Evolutionary conservation across 1,284 basidiomycete genomes (phyloP).

Genomic region (Heliocybe sulcata): DNA sequence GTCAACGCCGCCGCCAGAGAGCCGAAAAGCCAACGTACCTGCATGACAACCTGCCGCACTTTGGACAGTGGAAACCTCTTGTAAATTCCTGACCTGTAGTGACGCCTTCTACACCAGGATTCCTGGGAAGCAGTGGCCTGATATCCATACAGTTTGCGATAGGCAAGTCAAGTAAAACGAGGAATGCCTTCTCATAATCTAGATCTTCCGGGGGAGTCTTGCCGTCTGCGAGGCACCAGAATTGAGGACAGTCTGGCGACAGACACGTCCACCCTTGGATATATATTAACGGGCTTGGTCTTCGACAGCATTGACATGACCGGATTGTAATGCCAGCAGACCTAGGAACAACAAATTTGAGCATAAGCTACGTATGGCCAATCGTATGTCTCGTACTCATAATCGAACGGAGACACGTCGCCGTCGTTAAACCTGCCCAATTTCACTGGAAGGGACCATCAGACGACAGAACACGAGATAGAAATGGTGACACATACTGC

Average conservation of each 20-base stretch:
- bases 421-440: not conserved
- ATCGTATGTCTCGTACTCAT: not conserved
- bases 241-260: constrained; percentile 41
- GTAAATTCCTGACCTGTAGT: constrained; percentile 29
- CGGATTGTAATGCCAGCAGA: not conserved
- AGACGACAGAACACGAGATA: not conserved
- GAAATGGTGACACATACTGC: not conserved
- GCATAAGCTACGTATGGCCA: not conserved
- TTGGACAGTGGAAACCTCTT: constrained; percentile 61
- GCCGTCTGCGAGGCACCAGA: constrained; percentile 37
- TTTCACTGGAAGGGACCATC: not conserved
- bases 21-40: constrained; percentile 34
- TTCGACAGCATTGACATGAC: not conserved
- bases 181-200: constrained; percentile 42
- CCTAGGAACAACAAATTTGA: not conserved
- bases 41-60: constrained; percentile 65
- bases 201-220: constrained; percentile 25
- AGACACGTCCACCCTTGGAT: constrained; percentile 54
- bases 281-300: constrained; percentile 47
- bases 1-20: not conserved
- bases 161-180: constrained; percentile 24
- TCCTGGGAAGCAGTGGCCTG: not conserved
- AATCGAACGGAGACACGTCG: not conserved
- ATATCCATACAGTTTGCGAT: not conserved
- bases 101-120: not conserved